Evolutionary conservation across 176 grass and related monocot species (phyloP).

Genomic region (Saccharum spontaneum): DNA sequence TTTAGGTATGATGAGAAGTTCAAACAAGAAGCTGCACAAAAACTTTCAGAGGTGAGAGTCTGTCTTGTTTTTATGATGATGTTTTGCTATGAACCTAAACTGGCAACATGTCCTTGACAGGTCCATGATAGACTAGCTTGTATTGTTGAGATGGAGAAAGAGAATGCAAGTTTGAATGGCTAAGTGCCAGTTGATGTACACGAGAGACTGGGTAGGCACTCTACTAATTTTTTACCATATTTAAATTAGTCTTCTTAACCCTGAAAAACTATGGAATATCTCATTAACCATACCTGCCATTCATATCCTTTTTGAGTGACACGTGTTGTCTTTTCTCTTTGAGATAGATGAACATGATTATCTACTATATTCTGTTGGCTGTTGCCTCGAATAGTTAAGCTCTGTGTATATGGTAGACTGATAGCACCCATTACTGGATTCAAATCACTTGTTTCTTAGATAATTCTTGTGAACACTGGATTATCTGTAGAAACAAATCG

Average conservation of each 20-base stretch:
- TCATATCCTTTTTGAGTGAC: neutral
- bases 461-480: neutral
- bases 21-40: slow-evolving; percentile 41
- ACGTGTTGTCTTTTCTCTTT: neutral
- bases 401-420: neutral
- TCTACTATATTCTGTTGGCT: neutral
- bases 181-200: slow-evolving; percentile 16
- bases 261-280: neutral
- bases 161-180: slow-evolving; percentile 59
- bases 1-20: slow-evolving; percentile 70
- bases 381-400: neutral
- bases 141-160: slow-evolving; percentile 87
- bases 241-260: neutral
- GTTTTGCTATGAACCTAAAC: slow-evolving; percentile 8
- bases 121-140: slow-evolving; percentile 78
- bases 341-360: neutral
- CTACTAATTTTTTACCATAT: neutral
- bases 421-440: neutral
- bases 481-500: neutral
- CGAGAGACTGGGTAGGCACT: slow-evolving; percentile 24
- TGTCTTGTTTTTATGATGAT: neutral
- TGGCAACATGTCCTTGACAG: slow-evolving; percentile 34
- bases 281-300: neutral
- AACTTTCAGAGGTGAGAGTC: slow-evolving; percentile 69
- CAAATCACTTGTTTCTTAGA: neutral